Conservation (phyloP, 768 basidiomycete genomes). For the Agaricus bisporus region DNA sequence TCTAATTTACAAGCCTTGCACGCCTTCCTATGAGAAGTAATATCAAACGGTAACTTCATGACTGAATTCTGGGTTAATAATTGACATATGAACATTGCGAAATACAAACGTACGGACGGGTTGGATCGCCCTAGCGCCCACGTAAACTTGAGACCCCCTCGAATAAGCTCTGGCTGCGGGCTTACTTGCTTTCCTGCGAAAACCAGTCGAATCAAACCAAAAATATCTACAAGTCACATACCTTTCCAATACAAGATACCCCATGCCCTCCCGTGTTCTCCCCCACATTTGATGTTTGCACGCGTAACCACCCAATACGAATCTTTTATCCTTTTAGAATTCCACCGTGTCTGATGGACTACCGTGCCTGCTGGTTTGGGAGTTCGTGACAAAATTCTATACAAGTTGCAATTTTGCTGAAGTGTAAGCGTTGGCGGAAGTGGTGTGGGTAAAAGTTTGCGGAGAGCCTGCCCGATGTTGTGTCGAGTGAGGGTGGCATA, state of each 20-base stretch:
- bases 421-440: constrained; percentile 56
- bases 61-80: too few relatives aligned
- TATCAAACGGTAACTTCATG: background rate
- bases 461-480: constrained; percentile 33
- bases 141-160: constrained; percentile 66
- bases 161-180: constrained; percentile 54
- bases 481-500: constrained; percentile 26
- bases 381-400: constrained; percentile 63
- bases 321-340: constrained; percentile 53
- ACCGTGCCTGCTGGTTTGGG: constrained; percentile 60
- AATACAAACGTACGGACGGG: background rate
- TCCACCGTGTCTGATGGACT: constrained; percentile 74
- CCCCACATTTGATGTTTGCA: constrained; percentile 65
- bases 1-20: background rate
- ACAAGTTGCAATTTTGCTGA: constrained; percentile 54
- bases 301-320: constrained; percentile 76
- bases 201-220: constrained; percentile 4
- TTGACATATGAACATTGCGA: too few relatives aligned
- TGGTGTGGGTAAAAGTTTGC: constrained; percentile 49
- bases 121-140: constrained; percentile 60
- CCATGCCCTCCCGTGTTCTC: constrained; percentile 80
- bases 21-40: background rate
- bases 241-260: constrained; percentile 76
- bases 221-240: constrained; percentile 26
- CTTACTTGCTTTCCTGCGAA: constrained; percentile 55